phyloP scores from a whole-genome alignment of 768 basidiomycete genomes.

The Mycena floridula region DNA sequence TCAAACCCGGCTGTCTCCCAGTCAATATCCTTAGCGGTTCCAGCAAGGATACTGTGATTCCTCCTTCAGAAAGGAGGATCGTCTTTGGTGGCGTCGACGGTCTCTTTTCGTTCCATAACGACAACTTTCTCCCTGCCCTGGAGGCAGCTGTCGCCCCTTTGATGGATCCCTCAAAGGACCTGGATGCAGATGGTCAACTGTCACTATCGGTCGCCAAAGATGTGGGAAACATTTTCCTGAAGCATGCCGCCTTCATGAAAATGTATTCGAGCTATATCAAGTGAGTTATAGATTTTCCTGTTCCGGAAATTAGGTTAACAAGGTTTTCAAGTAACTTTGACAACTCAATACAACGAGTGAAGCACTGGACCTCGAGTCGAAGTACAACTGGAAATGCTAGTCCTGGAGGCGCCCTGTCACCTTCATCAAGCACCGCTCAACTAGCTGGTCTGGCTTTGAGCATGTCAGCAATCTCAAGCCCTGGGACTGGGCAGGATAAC shows the following conservation, averaged over 20 bases:
- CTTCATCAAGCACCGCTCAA: slow-evolving; percentile 56
- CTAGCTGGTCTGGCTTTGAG: slow-evolving; percentile 55
- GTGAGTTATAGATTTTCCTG: slow-evolving; percentile 41
- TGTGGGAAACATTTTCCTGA: slow-evolving; percentile 85
- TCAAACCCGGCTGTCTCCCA: slow-evolving; percentile 72
- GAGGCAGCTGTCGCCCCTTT: slow-evolving; percentile 72
- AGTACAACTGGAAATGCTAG: slow-evolving; percentile 29
- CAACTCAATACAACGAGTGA: slow-evolving; percentile 82
- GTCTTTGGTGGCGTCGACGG: slow-evolving; percentile 91
- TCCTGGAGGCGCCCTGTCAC: slow-evolving; percentile 43
- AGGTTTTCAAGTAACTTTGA: slow-evolving; percentile 75
- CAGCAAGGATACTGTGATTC: slow-evolving; percentile 79
- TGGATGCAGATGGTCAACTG: slow-evolving; percentile 67
- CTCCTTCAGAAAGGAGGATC: slow-evolving; percentile 77
- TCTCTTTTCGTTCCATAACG: slow-evolving; percentile 86
- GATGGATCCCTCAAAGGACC: slow-evolving; percentile 41
- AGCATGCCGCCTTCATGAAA: slow-evolving; percentile 95
- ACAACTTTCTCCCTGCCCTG: slow-evolving; percentile 88
- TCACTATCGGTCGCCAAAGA: slow-evolving; percentile 71
- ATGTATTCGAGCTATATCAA: slow-evolving; percentile 99
- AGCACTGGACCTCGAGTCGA: slow-evolving; percentile 72
- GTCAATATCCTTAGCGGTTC: slow-evolving; percentile 68
- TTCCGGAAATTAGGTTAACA: slow-evolving; percentile 8
- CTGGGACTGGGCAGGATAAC: slow-evolving; percentile 35
- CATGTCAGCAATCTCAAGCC: slow-evolving; percentile 45